A percentile compares a stretch with the other conserved stretches of the same genome.
phyloP scores from a whole-genome alignment of 352 stramenopile species.

The Globisporangium ultimum region DNA sequence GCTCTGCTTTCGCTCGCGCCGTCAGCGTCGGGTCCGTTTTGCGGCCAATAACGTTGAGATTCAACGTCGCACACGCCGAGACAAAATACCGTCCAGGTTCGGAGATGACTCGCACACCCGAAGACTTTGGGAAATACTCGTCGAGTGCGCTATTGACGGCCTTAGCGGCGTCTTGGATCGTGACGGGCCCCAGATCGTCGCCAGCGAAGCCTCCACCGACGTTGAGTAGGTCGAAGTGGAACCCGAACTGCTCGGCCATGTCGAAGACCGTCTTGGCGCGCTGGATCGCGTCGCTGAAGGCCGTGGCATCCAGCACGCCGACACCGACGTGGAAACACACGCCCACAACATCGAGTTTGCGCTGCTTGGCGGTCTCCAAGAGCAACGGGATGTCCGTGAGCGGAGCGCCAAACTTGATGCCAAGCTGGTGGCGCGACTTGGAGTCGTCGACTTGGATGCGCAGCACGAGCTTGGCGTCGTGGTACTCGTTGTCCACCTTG shows the following conservation, averaged over 20 bases:
- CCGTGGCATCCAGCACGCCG: conserved; percentile 65
- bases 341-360: conserved; percentile 70
- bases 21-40: conserved; percentile 34
- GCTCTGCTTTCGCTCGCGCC: conserved; percentile 4
- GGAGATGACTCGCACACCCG: conserved; percentile 76
- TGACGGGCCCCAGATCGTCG: conserved; percentile 38
- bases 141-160: conserved; percentile 41
- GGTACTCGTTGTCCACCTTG: conserved; percentile 44
- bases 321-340: conserved; percentile 89
- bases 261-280: conserved; percentile 64
- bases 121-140: conserved; percentile 36
- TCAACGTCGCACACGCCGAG: conserved; percentile 60
- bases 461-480: conserved; percentile 52
- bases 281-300: conserved; percentile 76
- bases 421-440: conserved; percentile 73
- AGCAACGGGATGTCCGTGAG: conserved; percentile 51
- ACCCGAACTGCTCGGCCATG: conserved; percentile 50
- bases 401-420: conserved; percentile 80
- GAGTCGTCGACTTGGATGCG: conserved; percentile 86
- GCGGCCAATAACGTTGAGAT: conserved; percentile 68
- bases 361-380: conserved; percentile 50
- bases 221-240: conserved; percentile 75
- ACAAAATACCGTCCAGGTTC: conserved; percentile 90
- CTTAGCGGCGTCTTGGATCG: conserved; percentile 33
- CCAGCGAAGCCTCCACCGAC: conserved; percentile 87